Evolutionary conservation across 257 asterid species (phyloP).

Genomic region (Gentiana dahurica): DNA sequence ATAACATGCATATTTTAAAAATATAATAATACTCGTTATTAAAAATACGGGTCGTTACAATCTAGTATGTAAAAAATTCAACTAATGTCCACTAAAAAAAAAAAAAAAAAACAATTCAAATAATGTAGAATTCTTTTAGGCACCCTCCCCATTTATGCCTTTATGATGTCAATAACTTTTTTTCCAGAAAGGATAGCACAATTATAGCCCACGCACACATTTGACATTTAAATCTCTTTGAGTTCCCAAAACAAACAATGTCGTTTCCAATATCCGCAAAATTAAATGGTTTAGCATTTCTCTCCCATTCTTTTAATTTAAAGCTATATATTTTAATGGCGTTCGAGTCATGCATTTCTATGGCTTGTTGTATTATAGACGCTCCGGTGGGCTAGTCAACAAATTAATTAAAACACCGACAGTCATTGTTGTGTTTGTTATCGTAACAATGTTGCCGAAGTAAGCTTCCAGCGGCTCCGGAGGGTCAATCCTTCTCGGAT

Average conservation of each 20-base stretch:
- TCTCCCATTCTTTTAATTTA: conserved; percentile 84
- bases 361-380: conserved; percentile 54
- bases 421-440: conserved; percentile 72
- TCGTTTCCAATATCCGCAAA: conserved; percentile 85
- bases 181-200: too few species aligned
- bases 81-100: too few species aligned
- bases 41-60: too few species aligned
- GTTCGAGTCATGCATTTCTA: conserved; percentile 54
- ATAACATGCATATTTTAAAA: too few species aligned
- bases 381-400: conserved; percentile 51
- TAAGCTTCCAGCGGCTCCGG: conserved; percentile 96
- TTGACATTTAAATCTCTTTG: conserved; percentile 44
- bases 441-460: conserved; percentile 92
- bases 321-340: conserved; percentile 36
- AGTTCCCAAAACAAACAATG: conserved; percentile 94
- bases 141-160: too few species aligned
- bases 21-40: too few species aligned
- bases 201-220: too few species aligned
- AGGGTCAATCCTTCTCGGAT: conserved; percentile 42
- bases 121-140: too few species aligned
- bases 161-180: too few species aligned
- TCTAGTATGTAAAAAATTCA: too few species aligned
- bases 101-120: too few species aligned
- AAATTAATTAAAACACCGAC: conserved; percentile 46
- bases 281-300: conserved; percentile 57